These are phyloP conservation scores for Coemansia sp. DNA, from an alignment of 192 early-diverging fungal genomes.

Conservation along the genomic window DNA sequence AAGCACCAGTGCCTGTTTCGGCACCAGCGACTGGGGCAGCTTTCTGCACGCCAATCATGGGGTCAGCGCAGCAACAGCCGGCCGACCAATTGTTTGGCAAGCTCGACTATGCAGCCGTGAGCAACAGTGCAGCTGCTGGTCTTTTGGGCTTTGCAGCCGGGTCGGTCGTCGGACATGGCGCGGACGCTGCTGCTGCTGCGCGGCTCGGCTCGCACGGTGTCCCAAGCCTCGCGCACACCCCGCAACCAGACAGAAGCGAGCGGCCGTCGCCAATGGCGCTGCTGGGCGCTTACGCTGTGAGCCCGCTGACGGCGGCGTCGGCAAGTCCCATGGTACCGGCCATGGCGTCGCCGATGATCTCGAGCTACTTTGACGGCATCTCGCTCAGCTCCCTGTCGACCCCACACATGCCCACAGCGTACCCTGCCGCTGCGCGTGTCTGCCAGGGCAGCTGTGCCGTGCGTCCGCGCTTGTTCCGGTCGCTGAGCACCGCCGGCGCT, in stretches of 20 bases:
- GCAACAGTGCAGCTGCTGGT: constrained; percentile 17
- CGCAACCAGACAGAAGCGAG: neutral
- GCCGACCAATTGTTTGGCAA: constrained; percentile 38
- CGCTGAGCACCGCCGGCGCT: constrained; percentile 30
- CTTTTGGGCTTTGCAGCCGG: constrained; percentile 18
- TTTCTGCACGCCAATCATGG: constrained; percentile 32
- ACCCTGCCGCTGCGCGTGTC: constrained; percentile 8
- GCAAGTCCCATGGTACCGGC: neutral
- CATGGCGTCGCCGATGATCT: constrained; percentile 6
- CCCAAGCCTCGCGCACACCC: constrained; percentile 22
- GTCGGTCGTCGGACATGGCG: constrained; percentile 13
- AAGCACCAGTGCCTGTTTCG: neutral
- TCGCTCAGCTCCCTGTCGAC: constrained; percentile 11
- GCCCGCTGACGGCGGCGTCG: neutral
- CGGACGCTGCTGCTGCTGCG: constrained; percentile 19
- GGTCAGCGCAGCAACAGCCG: constrained; percentile 20
- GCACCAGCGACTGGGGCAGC: neutral
- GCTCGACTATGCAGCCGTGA: constrained; percentile 24
- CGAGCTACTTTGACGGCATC: constrained; percentile 16
- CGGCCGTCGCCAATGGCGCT: neutral
- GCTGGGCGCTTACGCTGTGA: neutral
- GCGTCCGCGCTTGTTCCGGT: constrained; percentile 23
- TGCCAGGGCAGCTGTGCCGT: neutral
- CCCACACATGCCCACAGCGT: neutral
- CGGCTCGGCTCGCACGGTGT: constrained; percentile 6